Conservation (phyloP, 1,284 basidiomycete species). For the Lignosus rhinocerotis region DNA sequence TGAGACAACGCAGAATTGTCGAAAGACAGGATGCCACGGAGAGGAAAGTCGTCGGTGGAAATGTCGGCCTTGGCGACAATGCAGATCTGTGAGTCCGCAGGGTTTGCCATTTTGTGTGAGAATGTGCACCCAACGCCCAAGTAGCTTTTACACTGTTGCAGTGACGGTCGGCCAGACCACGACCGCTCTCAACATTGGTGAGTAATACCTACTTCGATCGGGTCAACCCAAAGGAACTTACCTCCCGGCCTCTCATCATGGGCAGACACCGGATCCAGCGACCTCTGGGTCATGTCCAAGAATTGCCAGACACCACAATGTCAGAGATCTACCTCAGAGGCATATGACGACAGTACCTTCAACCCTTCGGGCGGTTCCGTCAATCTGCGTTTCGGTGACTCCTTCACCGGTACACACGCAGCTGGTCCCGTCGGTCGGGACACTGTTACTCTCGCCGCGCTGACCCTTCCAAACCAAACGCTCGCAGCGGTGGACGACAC, state of each 20-base stretch:
- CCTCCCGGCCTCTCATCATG: neutral
- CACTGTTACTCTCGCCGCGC: slow-evolving; percentile 38
- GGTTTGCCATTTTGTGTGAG: neutral
- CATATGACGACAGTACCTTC: slow-evolving; percentile 30
- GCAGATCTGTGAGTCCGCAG: slow-evolving; percentile 29
- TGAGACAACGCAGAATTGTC: neutral
- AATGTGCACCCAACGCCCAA: neutral
- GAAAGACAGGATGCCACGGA: slow-evolving; percentile 3
- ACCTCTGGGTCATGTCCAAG: slow-evolving; percentile 35
- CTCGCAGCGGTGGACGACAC: slow-evolving; percentile 39
- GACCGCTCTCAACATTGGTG: slow-evolving; percentile 33
- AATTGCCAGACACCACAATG: slow-evolving; percentile 28
- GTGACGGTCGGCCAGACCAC: slow-evolving; percentile 30
- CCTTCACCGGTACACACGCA: slow-evolving; percentile 38
- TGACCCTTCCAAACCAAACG: slow-evolving; percentile 35
- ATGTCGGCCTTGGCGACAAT: slow-evolving; percentile 28
- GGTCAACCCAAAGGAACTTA: neutral
- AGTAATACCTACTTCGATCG: slow-evolving; percentile 2
- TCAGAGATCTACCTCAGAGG: slow-evolving; percentile 21
- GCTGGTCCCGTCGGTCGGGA: slow-evolving; percentile 38
- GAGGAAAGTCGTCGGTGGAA: slow-evolving; percentile 22
- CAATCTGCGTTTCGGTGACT: slow-evolving; percentile 37
- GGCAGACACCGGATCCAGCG: slow-evolving; percentile 36
- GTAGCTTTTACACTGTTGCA: slow-evolving; percentile 33
- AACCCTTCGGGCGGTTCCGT: slow-evolving; percentile 33